These are phyloP conservation scores for Tephrocybe sp. DNA, from an alignment of 768 basidiomycete species.

Conservation along the genomic window DNA sequence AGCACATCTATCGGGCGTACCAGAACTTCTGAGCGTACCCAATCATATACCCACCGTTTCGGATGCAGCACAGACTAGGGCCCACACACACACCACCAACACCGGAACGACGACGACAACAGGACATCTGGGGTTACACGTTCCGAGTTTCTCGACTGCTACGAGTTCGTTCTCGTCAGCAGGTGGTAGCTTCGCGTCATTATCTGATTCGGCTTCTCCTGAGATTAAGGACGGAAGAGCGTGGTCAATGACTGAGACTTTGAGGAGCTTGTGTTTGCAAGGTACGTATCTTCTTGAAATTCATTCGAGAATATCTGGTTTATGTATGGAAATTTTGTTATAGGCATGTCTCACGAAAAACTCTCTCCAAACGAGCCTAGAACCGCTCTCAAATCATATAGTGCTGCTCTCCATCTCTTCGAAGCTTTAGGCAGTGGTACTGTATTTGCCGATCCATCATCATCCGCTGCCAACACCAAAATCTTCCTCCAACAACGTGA, in stretches of 20 bases:
- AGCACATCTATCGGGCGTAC: conserved; percentile 50
- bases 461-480: conserved; percentile 30
- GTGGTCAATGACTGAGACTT: conserved; percentile 70
- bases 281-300: conserved; percentile 42
- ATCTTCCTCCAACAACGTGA: conserved; percentile 69
- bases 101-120: too few species aligned
- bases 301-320: too few species aligned
- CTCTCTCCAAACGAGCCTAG: conserved; percentile 45
- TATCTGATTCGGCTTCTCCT: conserved; percentile 37
- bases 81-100: conserved; percentile 8
- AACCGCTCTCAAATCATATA: conserved; percentile 57
- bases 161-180: conserved; percentile 48
- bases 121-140: conserved; percentile 29
- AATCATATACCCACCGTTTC: conserved; percentile 44
- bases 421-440: conserved; percentile 21
- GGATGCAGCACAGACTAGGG: conserved; percentile 30
- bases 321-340: background rate
- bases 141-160: conserved; percentile 30
- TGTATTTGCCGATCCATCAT: conserved; percentile 22
- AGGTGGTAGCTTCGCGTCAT: conserved; percentile 47
- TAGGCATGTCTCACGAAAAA: conserved; percentile 78
- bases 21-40: conserved; percentile 52
- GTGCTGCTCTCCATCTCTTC: conserved; percentile 53
- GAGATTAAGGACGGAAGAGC: conserved; percentile 68
- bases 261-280: conserved; percentile 76